These are phyloP conservation scores for Ascocoryne sarcoides DNA, from an alignment of 2,329 filamentous ascomycete genomes.

Conservation along the genomic window DNA sequence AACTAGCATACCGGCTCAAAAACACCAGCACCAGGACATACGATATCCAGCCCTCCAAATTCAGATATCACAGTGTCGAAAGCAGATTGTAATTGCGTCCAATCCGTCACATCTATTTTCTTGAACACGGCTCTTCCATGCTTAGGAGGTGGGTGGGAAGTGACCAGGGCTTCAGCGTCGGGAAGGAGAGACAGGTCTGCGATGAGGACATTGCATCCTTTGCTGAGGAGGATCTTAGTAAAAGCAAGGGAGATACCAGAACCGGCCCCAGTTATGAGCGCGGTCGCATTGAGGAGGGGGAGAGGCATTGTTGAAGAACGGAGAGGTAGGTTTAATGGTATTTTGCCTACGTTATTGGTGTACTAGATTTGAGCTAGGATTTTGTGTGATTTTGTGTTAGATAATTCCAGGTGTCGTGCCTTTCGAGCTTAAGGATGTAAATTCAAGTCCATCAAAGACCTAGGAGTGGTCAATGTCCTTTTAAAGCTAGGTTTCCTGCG, in stretches of 20 bases:
- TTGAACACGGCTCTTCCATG: conserved; percentile 31
- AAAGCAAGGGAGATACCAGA: conserved; percentile 38
- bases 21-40: conserved; percentile 39
- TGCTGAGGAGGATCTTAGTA: conserved; percentile 32
- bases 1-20: conserved; percentile 40
- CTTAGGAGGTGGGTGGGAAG: conserved; percentile 22
- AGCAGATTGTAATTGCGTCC: conserved; percentile 30
- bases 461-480: no score
- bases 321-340: no score
- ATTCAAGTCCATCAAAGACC: no score
- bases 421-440: no score
- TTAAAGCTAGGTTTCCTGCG: no score
- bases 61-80: conserved; percentile 29
- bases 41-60: conserved; percentile 30
- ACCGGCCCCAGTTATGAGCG: conserved; percentile 20
- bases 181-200: conserved; percentile 33
- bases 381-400: no score
- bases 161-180: conserved; percentile 29
- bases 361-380: no score
- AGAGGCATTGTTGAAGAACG: no score
- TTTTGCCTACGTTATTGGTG: no score
- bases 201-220: conserved; percentile 36
- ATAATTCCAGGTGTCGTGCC: no score
- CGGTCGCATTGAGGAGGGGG: no score
- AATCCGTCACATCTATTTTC: conserved; percentile 37